phyloP scores from a whole-genome alignment of 176 grass and related monocot genomes.

The Oryza glumipatula region DNA sequence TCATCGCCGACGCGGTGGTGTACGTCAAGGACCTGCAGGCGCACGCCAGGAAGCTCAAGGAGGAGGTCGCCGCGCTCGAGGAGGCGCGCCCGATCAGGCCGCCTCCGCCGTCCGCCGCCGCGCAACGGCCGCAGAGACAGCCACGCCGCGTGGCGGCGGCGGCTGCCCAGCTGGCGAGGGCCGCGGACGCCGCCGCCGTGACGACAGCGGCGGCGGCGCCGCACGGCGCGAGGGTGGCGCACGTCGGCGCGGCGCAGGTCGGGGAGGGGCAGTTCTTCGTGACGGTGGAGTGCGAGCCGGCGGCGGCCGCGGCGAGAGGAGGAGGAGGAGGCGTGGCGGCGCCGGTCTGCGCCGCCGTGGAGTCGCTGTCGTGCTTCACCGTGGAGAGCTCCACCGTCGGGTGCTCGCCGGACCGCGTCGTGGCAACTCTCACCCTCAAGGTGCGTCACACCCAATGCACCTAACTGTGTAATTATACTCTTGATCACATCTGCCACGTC shows the following conservation, averaged over 20 bases:
- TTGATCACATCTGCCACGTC: no score
- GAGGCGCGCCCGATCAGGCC: slow-evolving; percentile 39
- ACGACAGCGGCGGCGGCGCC: no score
- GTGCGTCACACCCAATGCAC: slow-evolving; percentile 29
- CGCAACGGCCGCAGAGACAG: no score
- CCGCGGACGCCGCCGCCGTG: not conserved
- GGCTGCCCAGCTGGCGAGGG: not conserved
- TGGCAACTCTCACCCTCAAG: slow-evolving; percentile 63
- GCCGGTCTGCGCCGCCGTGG: slow-evolving; percentile 65
- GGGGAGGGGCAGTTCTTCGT: slow-evolving; percentile 68
- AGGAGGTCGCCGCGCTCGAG: slow-evolving; percentile 73
- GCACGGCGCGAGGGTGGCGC: slow-evolving; percentile 48
- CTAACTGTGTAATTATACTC: no score
- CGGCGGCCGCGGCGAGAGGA: not conserved
- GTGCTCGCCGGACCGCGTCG: slow-evolving; percentile 46
- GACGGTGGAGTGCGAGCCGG: slow-evolving; percentile 65
- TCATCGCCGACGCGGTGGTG: slow-evolving; percentile 82
- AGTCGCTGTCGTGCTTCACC: slow-evolving; percentile 63
- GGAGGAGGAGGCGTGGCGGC: slow-evolving; percentile 41
- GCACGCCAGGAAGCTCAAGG: slow-evolving; percentile 61
- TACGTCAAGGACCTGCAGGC: slow-evolving; percentile 76
- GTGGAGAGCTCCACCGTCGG: slow-evolving; percentile 77
- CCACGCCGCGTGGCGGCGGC: not conserved
- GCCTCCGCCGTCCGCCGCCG: not conserved
- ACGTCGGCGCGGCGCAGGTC: slow-evolving; percentile 52